Percentiles rank a stretch among this genome's conserved stretches.
Conservation (phyloP, 495 filamentous ascomycete genomes). For the Penicillium samsonianum region DNA sequence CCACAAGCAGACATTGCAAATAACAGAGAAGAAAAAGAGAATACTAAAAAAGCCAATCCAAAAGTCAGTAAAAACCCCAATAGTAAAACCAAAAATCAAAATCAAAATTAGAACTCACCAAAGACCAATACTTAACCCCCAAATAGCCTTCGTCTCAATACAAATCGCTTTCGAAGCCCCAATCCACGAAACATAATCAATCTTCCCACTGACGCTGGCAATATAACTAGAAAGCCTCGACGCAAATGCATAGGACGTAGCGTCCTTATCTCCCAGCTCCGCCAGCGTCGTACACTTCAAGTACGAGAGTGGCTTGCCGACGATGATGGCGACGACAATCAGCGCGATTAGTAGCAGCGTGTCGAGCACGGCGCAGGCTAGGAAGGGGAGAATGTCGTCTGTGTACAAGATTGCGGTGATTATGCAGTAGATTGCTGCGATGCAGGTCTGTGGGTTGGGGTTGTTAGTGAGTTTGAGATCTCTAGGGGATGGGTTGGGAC, state of each 20-base stretch:
- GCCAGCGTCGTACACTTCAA: slow-evolving; percentile 67
- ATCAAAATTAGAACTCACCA: slow-evolving; percentile 49
- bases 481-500: too few species aligned
- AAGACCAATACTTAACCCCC: slow-evolving; percentile 83
- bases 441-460: slow-evolving; percentile 58
- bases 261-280: slow-evolving; percentile 32
- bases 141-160: slow-evolving; percentile 83
- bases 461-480: background rate
- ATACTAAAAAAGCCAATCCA: slow-evolving; percentile 46
- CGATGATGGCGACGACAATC: slow-evolving; percentile 66
- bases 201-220: slow-evolving; percentile 38
- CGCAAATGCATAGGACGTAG: slow-evolving; percentile 48
- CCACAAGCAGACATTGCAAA: slow-evolving; percentile 62
- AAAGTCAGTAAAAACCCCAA: slow-evolving; percentile 9
- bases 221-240: slow-evolving; percentile 44
- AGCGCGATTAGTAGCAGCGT: slow-evolving; percentile 67
- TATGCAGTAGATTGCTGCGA: slow-evolving; percentile 74
- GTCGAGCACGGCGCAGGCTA: slow-evolving; percentile 66
- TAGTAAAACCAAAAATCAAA: background rate
- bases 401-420: slow-evolving; percentile 76
- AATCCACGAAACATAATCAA: slow-evolving; percentile 63
- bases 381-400: slow-evolving; percentile 72
- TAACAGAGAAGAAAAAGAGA: slow-evolving; percentile 66
- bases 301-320: slow-evolving; percentile 80
- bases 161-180: slow-evolving; percentile 70